A percentile compares a stretch with the other conserved stretches of the same genome.
Conservation (phyloP, 192 early-diverging fungal genomes). For the Chytriomyces confervae region DNA sequence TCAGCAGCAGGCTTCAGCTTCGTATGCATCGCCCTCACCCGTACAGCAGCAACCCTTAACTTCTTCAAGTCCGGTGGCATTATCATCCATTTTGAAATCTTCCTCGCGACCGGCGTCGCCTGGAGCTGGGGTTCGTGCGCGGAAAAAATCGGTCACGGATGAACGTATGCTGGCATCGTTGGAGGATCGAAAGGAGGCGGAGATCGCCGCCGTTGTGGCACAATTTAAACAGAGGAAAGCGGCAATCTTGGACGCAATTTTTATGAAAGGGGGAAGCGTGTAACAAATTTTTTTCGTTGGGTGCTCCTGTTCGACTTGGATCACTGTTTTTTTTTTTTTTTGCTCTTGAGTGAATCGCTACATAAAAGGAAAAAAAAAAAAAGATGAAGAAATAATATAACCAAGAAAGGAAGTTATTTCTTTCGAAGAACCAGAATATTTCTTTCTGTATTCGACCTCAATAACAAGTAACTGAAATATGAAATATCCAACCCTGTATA, state of each 20-base stretch:
- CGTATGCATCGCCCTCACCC: background rate
- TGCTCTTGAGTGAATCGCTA: too few relatives aligned
- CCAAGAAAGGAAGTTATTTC: too few relatives aligned
- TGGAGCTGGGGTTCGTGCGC: slow-evolving; percentile 11
- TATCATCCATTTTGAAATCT: slow-evolving; percentile 12
- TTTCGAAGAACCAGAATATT: too few relatives aligned
- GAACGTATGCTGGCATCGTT: slow-evolving; percentile 36
- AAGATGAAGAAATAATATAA: too few relatives aligned
- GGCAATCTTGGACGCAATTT: slow-evolving; percentile 42
- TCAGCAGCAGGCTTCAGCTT: background rate
- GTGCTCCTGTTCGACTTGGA: too few relatives aligned
- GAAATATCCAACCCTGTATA: too few relatives aligned
- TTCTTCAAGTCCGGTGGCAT: background rate
- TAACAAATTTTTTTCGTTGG: background rate
- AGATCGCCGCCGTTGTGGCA: slow-evolving; percentile 36
- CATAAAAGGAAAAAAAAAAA: too few relatives aligned
- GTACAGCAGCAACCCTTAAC: slow-evolving; percentile 14
- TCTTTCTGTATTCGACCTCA: too few relatives aligned
- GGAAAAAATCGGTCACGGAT: slow-evolving; percentile 28
- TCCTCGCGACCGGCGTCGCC: slow-evolving; percentile 27
- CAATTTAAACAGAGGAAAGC: slow-evolving; percentile 40
- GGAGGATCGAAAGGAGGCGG: slow-evolving; percentile 40
- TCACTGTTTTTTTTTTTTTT: too few relatives aligned
- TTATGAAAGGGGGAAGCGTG: slow-evolving; percentile 39
- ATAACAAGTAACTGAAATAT: too few relatives aligned